Evolutionary conservation across 106 monocot species (phyloP), one percentile per base, ranked within the genome.

Genomic region (Allium fistulosum): DNA sequence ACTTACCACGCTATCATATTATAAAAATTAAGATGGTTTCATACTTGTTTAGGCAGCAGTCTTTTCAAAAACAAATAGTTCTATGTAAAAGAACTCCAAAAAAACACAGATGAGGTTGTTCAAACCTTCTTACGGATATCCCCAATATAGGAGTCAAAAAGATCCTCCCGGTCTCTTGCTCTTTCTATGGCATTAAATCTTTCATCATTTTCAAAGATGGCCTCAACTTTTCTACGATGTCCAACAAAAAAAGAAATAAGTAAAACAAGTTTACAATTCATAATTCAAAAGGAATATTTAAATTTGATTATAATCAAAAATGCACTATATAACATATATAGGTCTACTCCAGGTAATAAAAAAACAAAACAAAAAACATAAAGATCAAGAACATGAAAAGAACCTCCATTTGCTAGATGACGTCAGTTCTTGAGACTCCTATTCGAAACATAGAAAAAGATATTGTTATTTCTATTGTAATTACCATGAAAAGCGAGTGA

Each of bases 41-140:
- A 37, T 2, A 37, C 37, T 37, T 37, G 2, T 37, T 37, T 22
- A 22, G 22, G 22, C 0, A 22, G 22, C 22, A 22, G 22, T 22
- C 22, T 22, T 22, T 22, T 22, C 22, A 22, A 22, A 22, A 22
- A 22, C 22, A 22, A 22, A 22, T 22, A 22, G 22, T 22, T 22
- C 22, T 22, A 22, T 1, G 22, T 22, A 22, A 22, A 22, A 22
- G 22, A 22, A 22, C 22, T 22, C 22, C 22, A 22, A 22, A 22
- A 22, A 22, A 22, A 22, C 22, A 22, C 22, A 37, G 37, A 37
- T 37, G 4, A 37, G 37, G 2, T 37, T 37, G 50, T 7, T 49
- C 12, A 53, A 53, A 94, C 94, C 94, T 94, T 94, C 74, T 84
- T 94, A 50, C 80, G 86, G 47, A 94, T 89, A 51, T 94, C 90